Percentiles rank a stretch among this genome's conserved stretches.
phyloP scores from a whole-genome alignment of 768 basidiomycete genomes.

The Suillus decipiens region DNA sequence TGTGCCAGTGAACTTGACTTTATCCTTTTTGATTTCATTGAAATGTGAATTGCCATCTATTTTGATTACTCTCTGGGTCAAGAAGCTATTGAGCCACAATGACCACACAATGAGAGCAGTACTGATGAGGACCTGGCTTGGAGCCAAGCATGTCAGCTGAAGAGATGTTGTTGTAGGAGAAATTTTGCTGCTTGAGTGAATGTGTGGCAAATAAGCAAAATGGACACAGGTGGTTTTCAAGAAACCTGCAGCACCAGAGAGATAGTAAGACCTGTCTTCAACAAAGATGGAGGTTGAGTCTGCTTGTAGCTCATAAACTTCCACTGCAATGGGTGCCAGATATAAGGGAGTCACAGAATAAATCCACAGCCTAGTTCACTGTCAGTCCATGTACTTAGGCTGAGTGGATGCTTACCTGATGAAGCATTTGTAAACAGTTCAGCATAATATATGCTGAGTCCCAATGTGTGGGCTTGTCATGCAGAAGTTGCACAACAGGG shows the following conservation, averaged over 20 bases:
- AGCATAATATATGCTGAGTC: no score
- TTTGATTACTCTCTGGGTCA: constrained; percentile 52
- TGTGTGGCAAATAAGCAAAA: constrained; percentile 59
- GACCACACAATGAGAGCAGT: constrained; percentile 63
- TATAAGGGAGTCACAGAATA: no score
- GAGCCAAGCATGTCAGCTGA: constrained; percentile 44
- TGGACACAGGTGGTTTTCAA: constrained; percentile 58
- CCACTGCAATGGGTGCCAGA: constrained; percentile 48
- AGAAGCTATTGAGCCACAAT: constrained; percentile 59
- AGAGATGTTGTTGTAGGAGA: constrained; percentile 42
- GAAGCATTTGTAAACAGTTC: no score
- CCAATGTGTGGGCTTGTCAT: no score
- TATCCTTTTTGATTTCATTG: constrained; percentile 54
- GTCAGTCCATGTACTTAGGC: no score
- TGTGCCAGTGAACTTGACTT: constrained; percentile 54
- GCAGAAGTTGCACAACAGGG: no score
- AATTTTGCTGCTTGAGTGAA: constrained; percentile 45
- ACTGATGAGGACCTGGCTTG: constrained; percentile 60
- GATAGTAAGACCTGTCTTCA: constrained; percentile 67
- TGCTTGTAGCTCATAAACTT: constrained; percentile 54
- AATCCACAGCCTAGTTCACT: no score
- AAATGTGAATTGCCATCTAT: constrained; percentile 68
- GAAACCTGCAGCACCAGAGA: constrained; percentile 68
- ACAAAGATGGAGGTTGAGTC: constrained; percentile 61
- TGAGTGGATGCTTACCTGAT: no score